Conservation (phyloP, 2,329 filamentous ascomycete genomes). For the Venturia asperata region DNA sequence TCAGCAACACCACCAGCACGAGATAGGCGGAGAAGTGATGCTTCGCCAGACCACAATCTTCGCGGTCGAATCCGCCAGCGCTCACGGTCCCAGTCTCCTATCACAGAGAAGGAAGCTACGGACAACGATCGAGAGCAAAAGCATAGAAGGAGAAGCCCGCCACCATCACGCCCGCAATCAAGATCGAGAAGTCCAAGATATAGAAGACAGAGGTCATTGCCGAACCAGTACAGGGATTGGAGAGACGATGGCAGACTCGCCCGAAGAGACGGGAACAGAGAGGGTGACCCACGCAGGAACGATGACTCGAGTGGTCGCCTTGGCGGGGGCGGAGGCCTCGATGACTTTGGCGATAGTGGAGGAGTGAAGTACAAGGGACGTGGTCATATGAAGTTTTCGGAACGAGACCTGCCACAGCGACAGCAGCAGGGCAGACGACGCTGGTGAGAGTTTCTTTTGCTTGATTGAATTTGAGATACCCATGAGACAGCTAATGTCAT, state of each 20-base stretch:
- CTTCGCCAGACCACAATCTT: conserved; percentile 31
- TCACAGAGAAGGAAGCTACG: conserved; percentile 24
- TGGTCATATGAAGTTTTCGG: conserved; percentile 18
- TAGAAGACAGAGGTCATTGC: conserved; percentile 35
- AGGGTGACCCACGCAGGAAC: neutral
- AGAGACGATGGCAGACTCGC: conserved; percentile 13
- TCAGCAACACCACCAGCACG: conserved; percentile 24
- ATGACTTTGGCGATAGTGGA: neutral
- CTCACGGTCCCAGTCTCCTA: conserved; percentile 24
- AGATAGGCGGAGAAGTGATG: conserved; percentile 30
- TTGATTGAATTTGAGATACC: conserved; percentile 11
- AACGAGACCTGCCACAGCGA: neutral
- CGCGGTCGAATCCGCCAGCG: conserved; percentile 29
- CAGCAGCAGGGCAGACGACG: conserved; percentile 4
- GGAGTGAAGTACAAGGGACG: conserved; percentile 18
- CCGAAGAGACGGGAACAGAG: neutral
- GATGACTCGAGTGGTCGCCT: conserved; percentile 6
- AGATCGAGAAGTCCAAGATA: conserved; percentile 24
- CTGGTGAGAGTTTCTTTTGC: neutral
- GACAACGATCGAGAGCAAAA: conserved; percentile 20
- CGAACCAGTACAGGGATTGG: conserved; percentile 27
- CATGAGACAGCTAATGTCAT: neutral
- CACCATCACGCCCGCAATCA: conserved; percentile 27
- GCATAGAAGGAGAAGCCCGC: conserved; percentile 28
- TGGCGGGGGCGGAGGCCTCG: neutral